Conservation (phyloP, 2,329 filamentous ascomycete species). For the Geosmithia flava region DNA sequence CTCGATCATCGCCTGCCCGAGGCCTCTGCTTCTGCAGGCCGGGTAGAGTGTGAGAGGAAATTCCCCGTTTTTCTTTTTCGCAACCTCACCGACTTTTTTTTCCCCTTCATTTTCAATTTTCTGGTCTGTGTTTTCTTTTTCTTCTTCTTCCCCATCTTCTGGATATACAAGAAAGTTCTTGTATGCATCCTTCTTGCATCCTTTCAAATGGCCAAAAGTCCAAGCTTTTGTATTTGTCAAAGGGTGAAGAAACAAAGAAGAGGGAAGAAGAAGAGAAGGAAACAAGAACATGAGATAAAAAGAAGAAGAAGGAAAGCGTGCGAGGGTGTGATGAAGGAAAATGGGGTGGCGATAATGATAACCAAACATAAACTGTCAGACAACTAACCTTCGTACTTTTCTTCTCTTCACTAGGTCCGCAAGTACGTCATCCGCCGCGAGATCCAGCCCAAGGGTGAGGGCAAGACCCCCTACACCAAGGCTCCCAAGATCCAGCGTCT, state of each 20-base stretch:
- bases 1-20: constrained; percentile 59
- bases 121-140: background rate
- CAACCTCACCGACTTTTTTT: constrained; percentile 1
- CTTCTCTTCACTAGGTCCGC: constrained; percentile 58
- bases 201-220: background rate
- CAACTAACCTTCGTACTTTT: constrained; percentile 23
- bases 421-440: constrained; percentile 99
- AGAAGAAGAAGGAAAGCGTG: background rate
- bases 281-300: background rate
- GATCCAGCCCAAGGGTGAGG: constrained; percentile 93
- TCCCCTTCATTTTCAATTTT: constrained; percentile 2
- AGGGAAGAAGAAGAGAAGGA: constrained; percentile 5
- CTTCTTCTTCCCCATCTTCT: constrained; percentile 2
- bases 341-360: background rate
- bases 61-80: background rate
- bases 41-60: constrained; percentile 48
- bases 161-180: background rate
- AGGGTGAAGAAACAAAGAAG: too few species aligned
- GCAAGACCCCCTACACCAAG: constrained; percentile 98
- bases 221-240: background rate
- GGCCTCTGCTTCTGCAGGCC: constrained; percentile 27
- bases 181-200: background rate
- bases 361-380: constrained; percentile 3
- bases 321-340: background rate
- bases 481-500: constrained; percentile 99